phyloP scores from a whole-genome alignment of 2,329 filamentous ascomycete genomes.

The Hyphodiscus sp. region DNA sequence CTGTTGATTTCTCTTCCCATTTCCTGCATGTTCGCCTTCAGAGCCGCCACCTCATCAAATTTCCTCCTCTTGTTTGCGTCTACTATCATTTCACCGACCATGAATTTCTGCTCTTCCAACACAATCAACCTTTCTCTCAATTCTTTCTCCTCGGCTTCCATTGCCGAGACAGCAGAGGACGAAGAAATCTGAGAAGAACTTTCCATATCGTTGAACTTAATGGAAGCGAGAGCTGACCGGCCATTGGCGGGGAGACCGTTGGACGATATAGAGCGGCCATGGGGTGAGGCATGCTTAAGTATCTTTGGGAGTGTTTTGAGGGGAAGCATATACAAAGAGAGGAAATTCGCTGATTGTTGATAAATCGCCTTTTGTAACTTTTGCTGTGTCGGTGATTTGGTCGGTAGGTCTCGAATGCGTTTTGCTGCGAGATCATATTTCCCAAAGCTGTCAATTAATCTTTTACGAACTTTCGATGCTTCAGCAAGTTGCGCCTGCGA shows the following conservation, averaged over 20 bases:
- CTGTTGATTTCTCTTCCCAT: slow-evolving; percentile 59
- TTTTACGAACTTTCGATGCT: slow-evolving; percentile 63
- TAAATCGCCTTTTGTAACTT: slow-evolving; percentile 63
- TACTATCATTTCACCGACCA: slow-evolving; percentile 64
- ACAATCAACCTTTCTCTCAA: slow-evolving; percentile 61
- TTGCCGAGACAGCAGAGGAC: slow-evolving; percentile 52
- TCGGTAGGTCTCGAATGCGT: slow-evolving; percentile 61
- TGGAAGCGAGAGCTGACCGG: slow-evolving; percentile 44
- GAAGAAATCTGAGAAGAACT: slow-evolving; percentile 46
- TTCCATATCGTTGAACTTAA: slow-evolving; percentile 50
- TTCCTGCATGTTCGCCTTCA: slow-evolving; percentile 60
- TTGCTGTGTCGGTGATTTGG: slow-evolving; percentile 54
- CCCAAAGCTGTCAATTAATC: slow-evolving; percentile 64
- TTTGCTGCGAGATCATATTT: slow-evolving; percentile 65
- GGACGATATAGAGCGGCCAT: slow-evolving; percentile 35
- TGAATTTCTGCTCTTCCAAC: slow-evolving; percentile 66
- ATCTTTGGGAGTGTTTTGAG: slow-evolving; percentile 54
- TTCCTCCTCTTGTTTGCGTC: slow-evolving; percentile 60
- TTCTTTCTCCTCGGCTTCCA: slow-evolving; percentile 65
- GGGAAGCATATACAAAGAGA: slow-evolving; percentile 70
- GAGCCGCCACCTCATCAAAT: slow-evolving; percentile 62
- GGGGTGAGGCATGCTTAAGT: slow-evolving; percentile 54
- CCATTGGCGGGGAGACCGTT: slow-evolving; percentile 23
- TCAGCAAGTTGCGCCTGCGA: slow-evolving; percentile 52
- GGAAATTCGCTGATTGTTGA: slow-evolving; percentile 60